Evolutionary conservation across 176 grass and related monocot genomes (phyloP), one percentile per base, ranked within the genome.

Genomic region (Aegilops sharonensis): DNA sequence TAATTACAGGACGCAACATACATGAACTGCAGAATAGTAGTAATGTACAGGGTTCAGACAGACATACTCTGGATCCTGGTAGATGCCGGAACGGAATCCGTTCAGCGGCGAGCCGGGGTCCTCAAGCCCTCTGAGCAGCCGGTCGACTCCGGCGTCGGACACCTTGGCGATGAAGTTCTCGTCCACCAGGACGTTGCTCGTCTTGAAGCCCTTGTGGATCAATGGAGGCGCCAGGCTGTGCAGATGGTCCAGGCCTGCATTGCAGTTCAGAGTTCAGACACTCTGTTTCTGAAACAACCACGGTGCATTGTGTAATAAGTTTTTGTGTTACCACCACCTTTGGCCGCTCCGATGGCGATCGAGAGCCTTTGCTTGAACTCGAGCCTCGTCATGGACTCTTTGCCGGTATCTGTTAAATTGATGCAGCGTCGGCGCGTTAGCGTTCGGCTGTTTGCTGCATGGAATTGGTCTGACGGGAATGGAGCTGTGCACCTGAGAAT

Each of bases 101-200:
- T 71, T 78, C 0, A 59, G 54, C 47, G 77, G 85, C 24, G 83
- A 81, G 25, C 64, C 81, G 9, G 56, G 82, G n/a, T 83, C 84
- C 11, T 90, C 79, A 31, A 50, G 47, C 20, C 86, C 87, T 91
- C 88, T 65, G 72, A 92, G 83, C 57, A 98, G 79, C 83, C 85
- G 78, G 11, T 88, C 43, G 75, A 95, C 81, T 8, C 96, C 91
- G 67, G 90, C 91, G 64, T 95, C 96, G 37, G 90, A 87, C 71
- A 98, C 93, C 79, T 98, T 95, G 8, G 96, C 93, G 67, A 98
- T 98, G 81, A 95, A 98, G 79, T 98, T 98, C 80, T 98, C 96
- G 59, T 98, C 96, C 43, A 98, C 93, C 78, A 98, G 80, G 5
- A 98, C 93, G 42, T 98, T 98, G 77, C 86, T 95, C 54, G 93